Base-by-base conservation (phyloP, 305 asterid genomes). In the Rubia peregrina region DNA sequence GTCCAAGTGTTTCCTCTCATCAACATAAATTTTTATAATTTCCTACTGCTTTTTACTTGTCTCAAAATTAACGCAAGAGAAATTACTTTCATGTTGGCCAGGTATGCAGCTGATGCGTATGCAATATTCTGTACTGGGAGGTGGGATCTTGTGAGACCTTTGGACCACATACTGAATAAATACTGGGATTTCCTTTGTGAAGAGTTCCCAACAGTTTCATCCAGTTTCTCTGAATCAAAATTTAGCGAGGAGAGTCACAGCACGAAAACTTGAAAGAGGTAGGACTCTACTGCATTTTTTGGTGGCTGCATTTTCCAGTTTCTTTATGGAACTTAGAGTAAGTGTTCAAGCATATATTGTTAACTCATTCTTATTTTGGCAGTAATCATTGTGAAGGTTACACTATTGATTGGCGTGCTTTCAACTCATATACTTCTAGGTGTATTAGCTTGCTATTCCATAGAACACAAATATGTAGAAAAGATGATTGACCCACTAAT, bases 21-120 rank as follows among this genome's bases (percentile, higher is more conserved):
- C 44, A 40, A 64, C 49, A 40, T 1, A 43, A 36, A 0, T 19
- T n/a, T 53, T 41, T 11, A 4, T 4, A 3, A 30, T 40, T 41
- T 5, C 33, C 22, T 49, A 66, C 13, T 11, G 41, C 42, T 11
- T 24, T 66, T 30, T 41, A 14, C 38, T 33, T 42, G 2, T 11
- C 16, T 65, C 1, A 63, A 46, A 43, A 24, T 17, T 26, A 12
- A 26, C 10, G 30, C 48, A 8, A 65, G 30, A n/a, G 53, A 65
- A 65, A 44, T 33, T 61, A 48, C 56, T 53, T 43, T 61, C 51
- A 65, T 67, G 49, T 57, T 81, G 67, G 49, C 66, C 83, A 90
- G 91, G 83, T 90, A 92, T 84, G 97, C 96, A 24, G 97, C 97
- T 42, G 98, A 92, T 84, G 98, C 96, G 26, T 88, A 88, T 80